Conservation (phyloP, 2,329 filamentous ascomycete genomes). For the Aspergillus unguis region DNA sequence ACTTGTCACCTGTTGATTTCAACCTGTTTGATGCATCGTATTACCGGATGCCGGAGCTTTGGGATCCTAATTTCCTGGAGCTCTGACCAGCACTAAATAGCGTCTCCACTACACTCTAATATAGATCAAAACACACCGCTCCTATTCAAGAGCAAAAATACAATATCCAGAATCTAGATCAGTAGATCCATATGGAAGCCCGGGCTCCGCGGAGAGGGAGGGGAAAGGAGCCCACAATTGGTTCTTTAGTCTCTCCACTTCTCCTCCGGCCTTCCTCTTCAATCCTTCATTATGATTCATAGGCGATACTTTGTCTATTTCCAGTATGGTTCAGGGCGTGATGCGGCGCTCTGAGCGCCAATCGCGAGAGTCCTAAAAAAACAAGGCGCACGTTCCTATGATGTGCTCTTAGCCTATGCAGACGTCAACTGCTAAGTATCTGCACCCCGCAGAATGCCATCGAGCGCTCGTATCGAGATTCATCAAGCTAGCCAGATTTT, state of each 20-base stretch:
- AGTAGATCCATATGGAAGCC: too few relatives aligned
- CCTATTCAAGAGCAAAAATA: too few relatives aligned
- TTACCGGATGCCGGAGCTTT: slow-evolving; percentile 24
- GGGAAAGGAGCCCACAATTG: too few relatives aligned
- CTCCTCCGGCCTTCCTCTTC: background rate
- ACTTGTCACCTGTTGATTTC: slow-evolving; percentile 30
- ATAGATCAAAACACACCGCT: too few relatives aligned
- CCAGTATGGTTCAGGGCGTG: background rate
- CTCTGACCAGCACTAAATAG: background rate
- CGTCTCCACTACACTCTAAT: too few relatives aligned
- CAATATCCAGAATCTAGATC: too few relatives aligned
- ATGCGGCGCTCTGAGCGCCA: background rate
- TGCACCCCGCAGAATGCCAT: background rate
- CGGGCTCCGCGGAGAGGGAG: too few relatives aligned
- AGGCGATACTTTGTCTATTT: background rate
- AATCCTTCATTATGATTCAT: background rate
- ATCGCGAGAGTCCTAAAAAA: slow-evolving; percentile 6
- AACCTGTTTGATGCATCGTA: slow-evolving; percentile 30
- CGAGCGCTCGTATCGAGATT: background rate
- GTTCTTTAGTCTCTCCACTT: background rate
- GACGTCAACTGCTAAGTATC: background rate
- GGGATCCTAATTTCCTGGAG: slow-evolving; percentile 27
- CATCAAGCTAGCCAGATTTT: too few relatives aligned
- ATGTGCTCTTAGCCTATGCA: background rate
- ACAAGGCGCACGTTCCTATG: background rate